These are phyloP conservation scores for Tricholoma furcatifolium DNA, from an alignment of 768 basidiomycete species.

Conservation along the genomic window DNA sequence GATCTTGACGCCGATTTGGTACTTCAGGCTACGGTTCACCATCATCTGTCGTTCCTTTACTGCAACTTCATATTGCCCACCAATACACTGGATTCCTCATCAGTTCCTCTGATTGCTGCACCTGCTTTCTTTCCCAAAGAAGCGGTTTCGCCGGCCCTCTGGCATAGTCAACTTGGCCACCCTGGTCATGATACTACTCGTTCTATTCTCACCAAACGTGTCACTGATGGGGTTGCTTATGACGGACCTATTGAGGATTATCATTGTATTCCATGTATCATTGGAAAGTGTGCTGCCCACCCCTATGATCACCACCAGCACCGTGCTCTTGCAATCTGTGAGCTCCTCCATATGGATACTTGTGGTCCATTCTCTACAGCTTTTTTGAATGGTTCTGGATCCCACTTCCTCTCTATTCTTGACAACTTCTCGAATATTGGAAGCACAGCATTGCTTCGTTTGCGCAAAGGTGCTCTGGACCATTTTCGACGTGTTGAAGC, in stretches of 20 bases:
- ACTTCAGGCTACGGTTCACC: neutral
- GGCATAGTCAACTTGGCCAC: no score
- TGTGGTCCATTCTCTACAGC: no score
- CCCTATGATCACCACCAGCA: neutral
- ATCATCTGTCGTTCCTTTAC: no score
- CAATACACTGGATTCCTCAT: neutral
- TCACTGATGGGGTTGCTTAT: neutral
- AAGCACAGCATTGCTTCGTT: no score
- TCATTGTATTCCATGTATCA: no score
- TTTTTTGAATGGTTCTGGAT: no score
- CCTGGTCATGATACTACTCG: neutral
- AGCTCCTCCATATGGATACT: no score
- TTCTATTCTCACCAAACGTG: neutral
- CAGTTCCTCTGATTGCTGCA: neutral
- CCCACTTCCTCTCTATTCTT: no score
- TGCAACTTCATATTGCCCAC: neutral
- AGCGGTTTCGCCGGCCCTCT: neutral
- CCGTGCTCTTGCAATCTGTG: neutral
- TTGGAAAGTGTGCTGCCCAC: neutral
- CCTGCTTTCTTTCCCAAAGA: no score
- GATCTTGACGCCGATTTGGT: neutral
- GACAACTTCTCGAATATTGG: neutral
- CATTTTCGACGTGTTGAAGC: no score
- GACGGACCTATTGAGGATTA: neutral
- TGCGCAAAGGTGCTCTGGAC: no score